These are phyloP conservation scores for Fomitopsis schrenkii DNA, from an alignment of 1,284 basidiomycete genomes.

Conservation along the genomic window DNA sequence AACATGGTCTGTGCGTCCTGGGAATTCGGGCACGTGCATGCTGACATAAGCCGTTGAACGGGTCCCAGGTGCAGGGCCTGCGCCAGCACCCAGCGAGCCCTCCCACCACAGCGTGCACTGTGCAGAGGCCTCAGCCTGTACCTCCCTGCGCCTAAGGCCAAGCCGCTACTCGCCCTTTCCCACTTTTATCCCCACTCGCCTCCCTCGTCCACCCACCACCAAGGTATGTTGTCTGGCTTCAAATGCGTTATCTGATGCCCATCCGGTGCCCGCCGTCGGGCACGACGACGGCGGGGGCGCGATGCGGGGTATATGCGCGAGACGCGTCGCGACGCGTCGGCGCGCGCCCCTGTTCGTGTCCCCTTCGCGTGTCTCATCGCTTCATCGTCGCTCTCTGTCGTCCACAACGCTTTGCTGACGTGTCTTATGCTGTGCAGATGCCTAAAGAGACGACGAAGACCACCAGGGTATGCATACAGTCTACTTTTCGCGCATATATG, in stretches of 20 bases:
- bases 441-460: slow-evolving; percentile 77
- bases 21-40: neutral
- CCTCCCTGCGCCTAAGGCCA: slow-evolving; percentile 25
- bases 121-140: slow-evolving; percentile 16
- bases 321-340: slow-evolving; percentile 27
- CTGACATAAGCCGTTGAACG: slow-evolving; percentile 7
- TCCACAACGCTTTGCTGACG: slow-evolving; percentile 32
- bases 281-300: slow-evolving; percentile 11
- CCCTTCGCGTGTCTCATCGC: slow-evolving; percentile 9
- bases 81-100: slow-evolving; percentile 22
- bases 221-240: slow-evolving; percentile 15
- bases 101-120: slow-evolving; percentile 17
- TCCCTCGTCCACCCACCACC: slow-evolving; percentile 11
- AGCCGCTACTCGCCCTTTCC: slow-evolving; percentile 14
- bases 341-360: slow-evolving; percentile 18
- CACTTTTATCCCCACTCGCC: slow-evolving; percentile 4
- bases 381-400: slow-evolving; percentile 18
- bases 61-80: slow-evolving; percentile 8
- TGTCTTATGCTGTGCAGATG: slow-evolving; percentile 52
- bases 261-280: slow-evolving; percentile 18
- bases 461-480: slow-evolving; percentile 57
- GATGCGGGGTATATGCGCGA: slow-evolving; percentile 8
- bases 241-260: slow-evolving; percentile 17
- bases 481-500: slow-evolving; percentile 11
- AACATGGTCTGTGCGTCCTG: slow-evolving; percentile 6